Base-by-base conservation (phyloP, 2,329 filamentous ascomycete genomes). In the Colletotrichum sp. region DNA sequence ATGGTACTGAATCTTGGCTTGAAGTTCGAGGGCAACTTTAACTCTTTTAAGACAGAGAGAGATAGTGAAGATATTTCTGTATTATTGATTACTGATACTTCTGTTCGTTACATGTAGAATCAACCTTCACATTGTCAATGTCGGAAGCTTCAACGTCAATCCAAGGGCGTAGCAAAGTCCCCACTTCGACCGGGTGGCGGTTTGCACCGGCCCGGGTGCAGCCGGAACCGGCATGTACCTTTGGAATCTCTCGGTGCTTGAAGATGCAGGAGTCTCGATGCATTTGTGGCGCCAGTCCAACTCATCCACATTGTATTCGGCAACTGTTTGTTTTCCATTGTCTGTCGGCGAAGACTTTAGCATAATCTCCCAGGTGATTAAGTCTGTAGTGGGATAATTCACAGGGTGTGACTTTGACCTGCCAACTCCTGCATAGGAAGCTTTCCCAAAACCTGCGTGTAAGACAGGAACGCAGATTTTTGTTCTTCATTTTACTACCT, bases 151-250 rank as follows among this genome's bases (percentile, higher is more conserved):
- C 13, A 66, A n/a, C 32, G 64, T 66, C 38, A 55, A 66, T 24
- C 10, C 26, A 66, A 66, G 43, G 64, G 64, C 64, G 64, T 24
- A 18, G 28, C 16, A 15, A 2, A 5, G 30, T 55, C 36, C 24
- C 64, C 38, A 43, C 64, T 55, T 28, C 43, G 64, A 66, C 64
- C 43, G 64, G 43, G 38, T 52, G 64, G 64, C 38, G 64, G 64
- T 28, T 48, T 34, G 38, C 38, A 66, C 64, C 64, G 64, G 64
- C 38, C 64, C 64, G 36, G 64, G 24, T 0, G 8, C 36, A 10
- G 43, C 64, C 64, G 64, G 38, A 12, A 65, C 32, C 62, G 62
- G 21, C 62, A 26, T 48, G 18, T 34, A 12, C 1, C 16, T 21
- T 6, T 3, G 1, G 28, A 21, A 21, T 6, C 10, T 34, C 58